phyloP scores from a whole-genome alignment of 192 early-diverging fungal species.

The Cladochytrium replicatum region DNA sequence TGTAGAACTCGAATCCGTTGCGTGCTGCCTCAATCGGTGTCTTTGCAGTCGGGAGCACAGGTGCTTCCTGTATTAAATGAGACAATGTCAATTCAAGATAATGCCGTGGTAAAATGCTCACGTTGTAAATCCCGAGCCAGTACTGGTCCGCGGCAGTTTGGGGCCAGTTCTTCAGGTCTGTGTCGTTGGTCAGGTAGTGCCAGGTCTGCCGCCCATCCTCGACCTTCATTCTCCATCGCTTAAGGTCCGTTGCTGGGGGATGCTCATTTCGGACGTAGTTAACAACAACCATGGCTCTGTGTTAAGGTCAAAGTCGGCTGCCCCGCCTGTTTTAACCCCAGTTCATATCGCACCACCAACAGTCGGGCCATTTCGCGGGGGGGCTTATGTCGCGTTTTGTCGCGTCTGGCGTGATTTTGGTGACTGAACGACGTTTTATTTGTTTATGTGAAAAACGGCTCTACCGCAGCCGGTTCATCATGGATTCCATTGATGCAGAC shows the following conservation, averaged over 20 bases:
- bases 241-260: slow-evolving; percentile 57
- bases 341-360: no score
- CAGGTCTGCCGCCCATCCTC: slow-evolving; percentile 86
- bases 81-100: slow-evolving; percentile 1
- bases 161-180: slow-evolving; percentile 42
- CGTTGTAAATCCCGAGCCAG: slow-evolving; percentile 60
- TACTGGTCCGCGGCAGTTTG: slow-evolving; percentile 77
- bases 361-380: no score
- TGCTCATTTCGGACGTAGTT: no score
- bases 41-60: slow-evolving; percentile 42
- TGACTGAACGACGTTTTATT: no score
- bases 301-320: no score
- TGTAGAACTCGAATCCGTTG: slow-evolving; percentile 87
- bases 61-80: slow-evolving; percentile 25
- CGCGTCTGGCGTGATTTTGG: no score
- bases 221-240: slow-evolving; percentile 76
- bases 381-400: no score
- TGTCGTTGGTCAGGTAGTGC: slow-evolving; percentile 58
- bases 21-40: slow-evolving; percentile 73
- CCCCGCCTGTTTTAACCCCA: no score
- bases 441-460: no score
- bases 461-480: no score
- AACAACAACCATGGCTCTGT: no score
- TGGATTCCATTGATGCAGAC: no score
- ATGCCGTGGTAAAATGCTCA: not conserved